Evolutionary conservation across 2,329 filamentous ascomycete species (phyloP).

Genomic region (Colletotrichum ledebouriae): DNA sequence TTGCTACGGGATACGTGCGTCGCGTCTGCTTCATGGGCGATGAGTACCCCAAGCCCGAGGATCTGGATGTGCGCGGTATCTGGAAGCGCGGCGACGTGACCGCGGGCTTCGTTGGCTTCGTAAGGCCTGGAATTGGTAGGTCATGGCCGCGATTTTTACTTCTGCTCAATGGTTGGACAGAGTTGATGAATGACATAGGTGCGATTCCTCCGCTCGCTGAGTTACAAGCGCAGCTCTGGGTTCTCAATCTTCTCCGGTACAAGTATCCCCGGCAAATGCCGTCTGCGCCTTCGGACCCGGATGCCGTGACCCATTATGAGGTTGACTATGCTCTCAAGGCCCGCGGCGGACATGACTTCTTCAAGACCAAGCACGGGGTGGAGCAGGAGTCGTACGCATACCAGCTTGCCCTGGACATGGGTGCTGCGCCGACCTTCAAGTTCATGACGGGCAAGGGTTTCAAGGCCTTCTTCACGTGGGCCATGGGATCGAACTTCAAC

Average conservation of each 20-base stretch:
- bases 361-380: conserved; percentile 55
- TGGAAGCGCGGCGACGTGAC: conserved; percentile 58
- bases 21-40: conserved; percentile 56
- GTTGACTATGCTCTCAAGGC: conserved; percentile 57
- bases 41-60: conserved; percentile 58
- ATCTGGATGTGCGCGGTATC: conserved; percentile 66
- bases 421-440: conserved; percentile 55
- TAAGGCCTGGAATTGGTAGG: conserved; percentile 59
- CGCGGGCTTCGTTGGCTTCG: conserved; percentile 62
- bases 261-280: conserved; percentile 46
- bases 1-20: conserved; percentile 62
- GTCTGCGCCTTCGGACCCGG: conserved; percentile 22
- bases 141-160: too few species aligned
- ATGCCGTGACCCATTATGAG: conserved; percentile 52
- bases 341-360: conserved; percentile 51
- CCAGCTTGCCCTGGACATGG: conserved; percentile 63
- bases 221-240: conserved; percentile 63
- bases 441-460: conserved; percentile 52
- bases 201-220: conserved; percentile 64
- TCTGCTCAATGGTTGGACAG: not conserved
- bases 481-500: conserved; percentile 63
- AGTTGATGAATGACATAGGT: conserved; percentile 45
- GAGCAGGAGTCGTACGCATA: conserved; percentile 65
- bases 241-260: conserved; percentile 55
- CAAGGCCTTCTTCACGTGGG: conserved; percentile 59